These are phyloP conservation scores for Pulicaria dysenterica DNA, from an alignment of 129 eudicot species.

Conservation along the genomic window DNA sequence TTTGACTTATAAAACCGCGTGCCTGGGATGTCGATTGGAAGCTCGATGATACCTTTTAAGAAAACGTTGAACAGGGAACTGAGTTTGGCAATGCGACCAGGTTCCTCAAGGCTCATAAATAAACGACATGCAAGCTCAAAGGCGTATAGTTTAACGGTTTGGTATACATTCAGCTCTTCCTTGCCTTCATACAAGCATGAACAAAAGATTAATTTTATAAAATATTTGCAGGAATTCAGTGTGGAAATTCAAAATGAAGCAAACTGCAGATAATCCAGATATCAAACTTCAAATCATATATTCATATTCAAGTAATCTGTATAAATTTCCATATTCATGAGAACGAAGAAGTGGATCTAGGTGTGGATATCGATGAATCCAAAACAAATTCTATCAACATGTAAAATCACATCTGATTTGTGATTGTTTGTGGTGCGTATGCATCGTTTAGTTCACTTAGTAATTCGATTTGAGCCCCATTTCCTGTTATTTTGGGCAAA, in stretches of 20 bases:
- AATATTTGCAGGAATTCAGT: not conserved
- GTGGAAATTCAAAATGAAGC: not conserved
- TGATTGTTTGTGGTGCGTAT: too few relatives aligned
- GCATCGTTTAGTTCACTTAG: too few relatives aligned
- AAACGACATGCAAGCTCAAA: slow-evolving; percentile 27
- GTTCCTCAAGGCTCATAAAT: slow-evolving; percentile 33
- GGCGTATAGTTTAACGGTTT: not conserved
- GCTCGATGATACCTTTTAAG: slow-evolving; percentile 22
- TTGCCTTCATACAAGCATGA: not conserved
- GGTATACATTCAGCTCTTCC: slow-evolving; percentile 14
- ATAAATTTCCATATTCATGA: too few relatives aligned
- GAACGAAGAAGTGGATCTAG: too few relatives aligned
- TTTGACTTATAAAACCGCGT: slow-evolving; percentile 19
- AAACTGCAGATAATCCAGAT: too few relatives aligned
- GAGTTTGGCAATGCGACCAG: slow-evolving; percentile 9
- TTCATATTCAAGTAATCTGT: too few relatives aligned
- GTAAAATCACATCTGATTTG: too few relatives aligned
- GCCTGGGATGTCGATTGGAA: slow-evolving; percentile 29
- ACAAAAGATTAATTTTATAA: not conserved
- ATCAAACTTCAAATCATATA: too few relatives aligned
- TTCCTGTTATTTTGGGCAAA: too few relatives aligned
- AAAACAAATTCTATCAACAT: too few relatives aligned
- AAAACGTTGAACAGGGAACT: slow-evolving; percentile 6
- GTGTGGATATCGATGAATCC: too few relatives aligned
- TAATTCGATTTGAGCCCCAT: too few relatives aligned